phyloP scores from a whole-genome alignment of 306 rosid species.

The Cucurbita maxima region DNA sequence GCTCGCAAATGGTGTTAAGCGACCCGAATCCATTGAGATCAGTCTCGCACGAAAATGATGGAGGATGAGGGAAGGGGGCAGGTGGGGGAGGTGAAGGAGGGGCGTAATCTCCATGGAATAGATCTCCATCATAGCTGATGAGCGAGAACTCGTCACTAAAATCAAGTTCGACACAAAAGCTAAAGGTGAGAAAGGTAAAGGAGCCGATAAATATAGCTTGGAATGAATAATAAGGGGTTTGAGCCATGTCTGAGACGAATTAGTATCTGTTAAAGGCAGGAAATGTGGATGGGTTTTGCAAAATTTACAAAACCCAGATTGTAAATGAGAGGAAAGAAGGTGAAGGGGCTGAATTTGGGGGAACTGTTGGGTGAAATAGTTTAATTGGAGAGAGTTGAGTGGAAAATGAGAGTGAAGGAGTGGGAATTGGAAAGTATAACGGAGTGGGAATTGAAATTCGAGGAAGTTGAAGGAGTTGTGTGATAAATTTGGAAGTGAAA shows the following conservation, averaged over 20 bases:
- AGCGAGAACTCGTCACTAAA: slow-evolving; percentile 34
- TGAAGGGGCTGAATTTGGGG: background rate
- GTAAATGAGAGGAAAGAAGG: background rate
- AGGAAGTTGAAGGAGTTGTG: background rate
- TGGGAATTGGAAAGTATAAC: background rate
- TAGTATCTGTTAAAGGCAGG: slow-evolving; percentile 1
- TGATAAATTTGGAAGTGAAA: background rate
- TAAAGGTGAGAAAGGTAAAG: slow-evolving; percentile 10
- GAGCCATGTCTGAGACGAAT: slow-evolving; percentile 36
- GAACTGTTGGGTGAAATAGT: background rate
- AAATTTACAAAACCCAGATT: slow-evolving; percentile 2
- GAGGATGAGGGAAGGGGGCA: slow-evolving; percentile 64
- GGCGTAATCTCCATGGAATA: slow-evolving; percentile 46
- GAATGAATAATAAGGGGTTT: slow-evolving; percentile 10
- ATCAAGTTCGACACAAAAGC: slow-evolving; percentile 10
- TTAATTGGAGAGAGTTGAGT: background rate
- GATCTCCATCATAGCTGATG: slow-evolving; percentile 25
- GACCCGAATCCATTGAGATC: slow-evolving; percentile 65
- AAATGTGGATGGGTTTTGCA: slow-evolving; percentile 19
- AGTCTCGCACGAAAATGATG: slow-evolving; percentile 51
- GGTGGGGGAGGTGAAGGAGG: slow-evolving; percentile 91
- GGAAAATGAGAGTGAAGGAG: background rate
- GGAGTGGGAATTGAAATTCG: background rate
- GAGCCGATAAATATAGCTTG: slow-evolving; percentile 5
- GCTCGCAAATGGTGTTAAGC: slow-evolving; percentile 42